A percentile compares a stretch with the other conserved stretches of the same genome.
Conservation (phyloP, 352 stramenopile species). For the Globisporangium viniferum region DNA sequence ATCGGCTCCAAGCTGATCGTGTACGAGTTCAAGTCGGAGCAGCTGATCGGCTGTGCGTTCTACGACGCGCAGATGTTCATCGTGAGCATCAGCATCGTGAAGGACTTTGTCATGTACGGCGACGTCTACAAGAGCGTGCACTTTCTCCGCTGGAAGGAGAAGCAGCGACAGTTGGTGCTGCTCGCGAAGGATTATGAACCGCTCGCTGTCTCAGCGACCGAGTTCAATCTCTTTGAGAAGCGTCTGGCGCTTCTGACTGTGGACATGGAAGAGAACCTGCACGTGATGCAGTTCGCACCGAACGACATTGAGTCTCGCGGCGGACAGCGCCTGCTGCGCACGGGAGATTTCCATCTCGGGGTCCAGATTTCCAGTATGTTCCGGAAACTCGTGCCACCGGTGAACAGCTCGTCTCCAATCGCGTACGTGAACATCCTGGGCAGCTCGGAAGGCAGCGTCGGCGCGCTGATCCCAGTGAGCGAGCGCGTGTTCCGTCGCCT, state of each 20-base stretch:
- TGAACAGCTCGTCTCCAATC: slow-evolving; percentile 17
- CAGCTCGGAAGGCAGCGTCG: slow-evolving; percentile 75
- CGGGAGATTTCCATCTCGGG: slow-evolving; percentile 81
- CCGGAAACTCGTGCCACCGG: slow-evolving; percentile 53
- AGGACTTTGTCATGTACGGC: slow-evolving; percentile 85
- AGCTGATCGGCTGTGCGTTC: slow-evolving; percentile 83
- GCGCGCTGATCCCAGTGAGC: slow-evolving; percentile 67
- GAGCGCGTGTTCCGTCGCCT: slow-evolving; percentile 84
- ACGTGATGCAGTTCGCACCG: slow-evolving; percentile 84
- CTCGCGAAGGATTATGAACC: slow-evolving; percentile 87
- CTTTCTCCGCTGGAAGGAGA: slow-evolving; percentile 85
- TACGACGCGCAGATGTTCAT: slow-evolving; percentile 89
- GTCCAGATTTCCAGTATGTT: slow-evolving; percentile 77
- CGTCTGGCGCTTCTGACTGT: slow-evolving; percentile 66
- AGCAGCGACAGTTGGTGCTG: slow-evolving; percentile 73
- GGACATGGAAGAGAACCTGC: slow-evolving; percentile 85
- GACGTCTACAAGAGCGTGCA: slow-evolving; percentile 89
- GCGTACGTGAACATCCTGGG: slow-evolving; percentile 79
- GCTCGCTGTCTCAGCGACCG: slow-evolving; percentile 67
- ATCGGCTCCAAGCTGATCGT: slow-evolving; percentile 88
- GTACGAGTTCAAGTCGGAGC: slow-evolving; percentile 88
- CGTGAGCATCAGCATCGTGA: slow-evolving; percentile 76
- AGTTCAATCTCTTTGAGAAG: slow-evolving; percentile 82
- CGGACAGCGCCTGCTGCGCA: slow-evolving; percentile 75
- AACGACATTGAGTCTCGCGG: slow-evolving; percentile 84